Percentiles rank a stretch among this genome's conserved stretches.
Conservation (phyloP, 805 yeast species). For the Schizosaccharomyces octosporus region DNA sequence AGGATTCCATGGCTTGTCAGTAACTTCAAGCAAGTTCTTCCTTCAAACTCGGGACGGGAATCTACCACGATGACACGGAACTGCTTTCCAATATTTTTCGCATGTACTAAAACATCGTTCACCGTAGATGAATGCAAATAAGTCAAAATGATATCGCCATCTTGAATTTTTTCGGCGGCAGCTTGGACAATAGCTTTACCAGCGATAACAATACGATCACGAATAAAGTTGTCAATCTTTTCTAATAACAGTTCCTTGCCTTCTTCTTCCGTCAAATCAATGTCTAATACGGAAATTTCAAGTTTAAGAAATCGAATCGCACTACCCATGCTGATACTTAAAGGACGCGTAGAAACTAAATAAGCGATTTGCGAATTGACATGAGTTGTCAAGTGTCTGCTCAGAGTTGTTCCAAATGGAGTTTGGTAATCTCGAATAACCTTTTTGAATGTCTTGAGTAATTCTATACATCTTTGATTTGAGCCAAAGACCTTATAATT, state of each 20-base stretch:
- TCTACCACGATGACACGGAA: constrained; percentile 75
- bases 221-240: constrained; percentile 55
- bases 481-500: constrained; percentile 79
- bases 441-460: constrained; percentile 56
- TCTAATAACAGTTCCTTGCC: constrained; percentile 43
- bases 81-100: constrained; percentile 32
- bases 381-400: constrained; percentile 70
- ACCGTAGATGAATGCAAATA: constrained; percentile 76
- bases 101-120: constrained; percentile 43
- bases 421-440: constrained; percentile 64
- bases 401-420: constrained; percentile 61
- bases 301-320: constrained; percentile 94
- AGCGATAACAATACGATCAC: constrained; percentile 63
- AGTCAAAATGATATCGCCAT: constrained; percentile 60
- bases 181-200: constrained; percentile 59
- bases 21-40: constrained; percentile 45
- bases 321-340: constrained; percentile 88
- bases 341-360: constrained; percentile 70
- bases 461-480: constrained; percentile 55
- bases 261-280: constrained; percentile 37
- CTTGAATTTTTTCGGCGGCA: constrained; percentile 51
- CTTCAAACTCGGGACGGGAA: constrained; percentile 84
- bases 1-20: constrained; percentile 41
- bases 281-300: constrained; percentile 59
- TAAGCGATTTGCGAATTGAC: constrained; percentile 82